Percentiles rank a stretch among this genome's conserved stretches.
Evolutionary conservation across 139 green algal species (phyloP).

Genomic region (Micractinium sp.): DNA sequence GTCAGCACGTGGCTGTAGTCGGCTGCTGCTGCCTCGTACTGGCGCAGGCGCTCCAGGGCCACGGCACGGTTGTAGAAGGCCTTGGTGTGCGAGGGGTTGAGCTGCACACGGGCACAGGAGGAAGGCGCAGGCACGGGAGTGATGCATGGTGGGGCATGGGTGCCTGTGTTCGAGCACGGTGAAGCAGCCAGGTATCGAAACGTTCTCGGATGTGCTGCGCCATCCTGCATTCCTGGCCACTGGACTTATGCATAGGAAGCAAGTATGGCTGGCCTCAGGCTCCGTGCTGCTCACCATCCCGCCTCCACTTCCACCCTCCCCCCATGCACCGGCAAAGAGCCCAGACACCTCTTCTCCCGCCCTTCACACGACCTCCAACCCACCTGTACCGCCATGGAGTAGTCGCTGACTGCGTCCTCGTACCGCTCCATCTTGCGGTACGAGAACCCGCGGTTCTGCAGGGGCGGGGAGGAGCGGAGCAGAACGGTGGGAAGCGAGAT

Average conservation of each 20-base stretch:
- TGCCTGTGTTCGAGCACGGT: too few relatives aligned
- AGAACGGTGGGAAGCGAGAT: too few relatives aligned
- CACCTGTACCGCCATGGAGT: constrained; percentile 76
- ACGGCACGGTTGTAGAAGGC: constrained; percentile 34
- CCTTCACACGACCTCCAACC: not conserved
- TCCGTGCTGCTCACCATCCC: too few relatives aligned
- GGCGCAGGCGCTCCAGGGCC: constrained; percentile 55
- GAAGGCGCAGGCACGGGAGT: not conserved
- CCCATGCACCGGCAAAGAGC: too few relatives aligned
- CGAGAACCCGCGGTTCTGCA: constrained; percentile 83
- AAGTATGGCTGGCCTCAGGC: too few relatives aligned
- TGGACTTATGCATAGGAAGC: too few relatives aligned
- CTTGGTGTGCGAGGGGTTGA: constrained; percentile 81
- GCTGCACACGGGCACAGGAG: constrained; percentile 6
- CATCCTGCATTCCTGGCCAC: too few relatives aligned
- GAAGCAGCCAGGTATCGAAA: too few relatives aligned
- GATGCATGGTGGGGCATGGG: not conserved
- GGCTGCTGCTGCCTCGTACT: constrained; percentile 56
- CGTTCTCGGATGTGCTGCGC: too few relatives aligned
- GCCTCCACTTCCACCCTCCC: too few relatives aligned
- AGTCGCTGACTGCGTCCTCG: constrained; percentile 79
- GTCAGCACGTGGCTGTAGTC: constrained; percentile 78
- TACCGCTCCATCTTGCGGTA: constrained; percentile 82
- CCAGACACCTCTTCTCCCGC: too few relatives aligned
- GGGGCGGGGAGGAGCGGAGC: not conserved